phyloP scores from a whole-genome alignment of 805 yeast species.

The Zygoascus tannicola region DNA sequence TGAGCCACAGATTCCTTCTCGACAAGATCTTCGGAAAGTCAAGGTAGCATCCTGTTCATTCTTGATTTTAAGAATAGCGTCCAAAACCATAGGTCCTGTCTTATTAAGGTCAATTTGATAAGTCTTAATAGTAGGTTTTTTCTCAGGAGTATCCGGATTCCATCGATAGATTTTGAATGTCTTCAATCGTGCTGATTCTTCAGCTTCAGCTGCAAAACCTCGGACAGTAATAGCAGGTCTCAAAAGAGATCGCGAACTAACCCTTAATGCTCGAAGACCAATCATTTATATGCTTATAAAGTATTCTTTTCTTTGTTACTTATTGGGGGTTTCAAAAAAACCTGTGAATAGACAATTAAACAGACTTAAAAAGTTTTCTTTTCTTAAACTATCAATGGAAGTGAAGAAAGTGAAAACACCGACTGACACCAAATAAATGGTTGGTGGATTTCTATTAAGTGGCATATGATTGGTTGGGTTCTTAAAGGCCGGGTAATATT shows the following conservation, averaged over 20 bases:
- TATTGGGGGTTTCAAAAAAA: too few relatives aligned
- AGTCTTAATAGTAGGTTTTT: conserved; percentile 76
- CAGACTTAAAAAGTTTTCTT: too few relatives aligned
- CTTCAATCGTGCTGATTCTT: conserved; percentile 48
- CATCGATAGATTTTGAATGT: conserved; percentile 92
- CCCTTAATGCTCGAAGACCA: background rate
- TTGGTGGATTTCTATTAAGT: background rate
- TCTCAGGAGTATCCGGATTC: conserved; percentile 95
- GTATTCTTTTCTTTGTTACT: too few relatives aligned
- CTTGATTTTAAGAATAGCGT: conserved; percentile 88
- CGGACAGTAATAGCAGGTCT: background rate
- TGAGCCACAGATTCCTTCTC: conserved; percentile 99
- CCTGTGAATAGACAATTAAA: too few relatives aligned
- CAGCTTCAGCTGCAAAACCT: background rate
- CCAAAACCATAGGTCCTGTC: conserved; percentile 97
- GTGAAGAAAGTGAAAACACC: background rate
- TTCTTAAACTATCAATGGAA: too few relatives aligned
- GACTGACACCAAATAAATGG: background rate
- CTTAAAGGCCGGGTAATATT: background rate
- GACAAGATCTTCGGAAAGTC: conserved; percentile 95
- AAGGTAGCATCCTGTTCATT: conserved; percentile 94
- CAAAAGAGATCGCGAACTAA: background rate
- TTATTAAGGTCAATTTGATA: conserved; percentile 79
- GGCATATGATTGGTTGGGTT: background rate
- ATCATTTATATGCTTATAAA: too few relatives aligned